Evolutionary conservation across 345 rosid genomes (phyloP).

Genomic region (Gynandropsis gynandra): DNA sequence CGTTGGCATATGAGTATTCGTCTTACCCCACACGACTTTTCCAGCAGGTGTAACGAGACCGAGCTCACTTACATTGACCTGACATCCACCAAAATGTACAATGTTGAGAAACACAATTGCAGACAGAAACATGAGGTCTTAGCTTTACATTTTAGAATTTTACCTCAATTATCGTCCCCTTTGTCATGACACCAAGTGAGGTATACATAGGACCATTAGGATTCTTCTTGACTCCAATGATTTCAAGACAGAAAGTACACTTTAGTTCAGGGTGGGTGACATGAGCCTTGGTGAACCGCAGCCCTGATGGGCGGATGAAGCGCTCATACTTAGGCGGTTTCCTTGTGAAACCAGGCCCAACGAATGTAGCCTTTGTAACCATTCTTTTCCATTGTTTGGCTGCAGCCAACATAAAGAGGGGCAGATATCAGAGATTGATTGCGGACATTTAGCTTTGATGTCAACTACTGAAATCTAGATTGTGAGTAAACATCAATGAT

Average conservation of each 20-base stretch:
- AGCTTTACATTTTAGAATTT: not conserved
- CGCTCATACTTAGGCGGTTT: conserved; percentile 97
- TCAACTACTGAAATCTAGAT: not conserved
- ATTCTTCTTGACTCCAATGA: conserved; percentile 82
- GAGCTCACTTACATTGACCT: conserved; percentile 95
- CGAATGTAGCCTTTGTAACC: conserved; percentile 91
- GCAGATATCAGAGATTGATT: not conserved
- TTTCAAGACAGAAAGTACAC: conserved; percentile 80
- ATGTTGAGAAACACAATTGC: not conserved
- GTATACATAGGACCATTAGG: conserved; percentile 95
- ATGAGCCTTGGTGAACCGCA: conserved; percentile 86
- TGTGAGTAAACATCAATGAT: not conserved
- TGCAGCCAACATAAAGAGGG: conserved; percentile 25
- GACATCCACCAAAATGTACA: conserved; percentile 14
- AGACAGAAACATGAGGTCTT: no score
- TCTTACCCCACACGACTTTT: conserved; percentile 92
- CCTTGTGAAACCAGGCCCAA: conserved; percentile 82
- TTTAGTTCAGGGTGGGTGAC: conserved; percentile 91
- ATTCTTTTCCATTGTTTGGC: conserved; percentile 96
- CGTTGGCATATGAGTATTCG: not conserved
- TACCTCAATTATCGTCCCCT: conserved; percentile 89
- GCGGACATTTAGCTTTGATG: not conserved
- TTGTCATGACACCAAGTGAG: conserved; percentile 86
- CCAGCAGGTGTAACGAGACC: conserved; percentile 91
- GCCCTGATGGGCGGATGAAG: conserved; percentile 83